phyloP scores from a whole-genome alignment of 495 filamentous ascomycete species.

The Lasiosphaeria hispida region DNA sequence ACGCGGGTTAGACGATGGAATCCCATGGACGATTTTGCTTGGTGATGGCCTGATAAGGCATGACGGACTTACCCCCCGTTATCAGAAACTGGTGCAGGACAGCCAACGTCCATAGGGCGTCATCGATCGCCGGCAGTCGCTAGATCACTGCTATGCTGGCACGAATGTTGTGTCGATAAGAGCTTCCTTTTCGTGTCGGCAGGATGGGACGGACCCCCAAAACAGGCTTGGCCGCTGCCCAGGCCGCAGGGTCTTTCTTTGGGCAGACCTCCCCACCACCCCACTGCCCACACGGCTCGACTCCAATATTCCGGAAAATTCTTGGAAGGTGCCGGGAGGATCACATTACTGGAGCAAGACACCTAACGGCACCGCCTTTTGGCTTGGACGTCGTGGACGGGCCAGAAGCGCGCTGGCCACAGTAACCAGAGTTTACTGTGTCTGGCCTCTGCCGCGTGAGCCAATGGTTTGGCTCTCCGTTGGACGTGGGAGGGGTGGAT shows the following conservation, averaged over 20 bases:
- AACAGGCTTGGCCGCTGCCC: constrained; percentile 3
- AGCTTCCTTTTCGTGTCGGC: not conserved
- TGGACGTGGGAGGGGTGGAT: not conserved
- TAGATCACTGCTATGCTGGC: not conserved
- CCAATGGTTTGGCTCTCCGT: not conserved
- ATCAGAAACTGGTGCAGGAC: constrained; percentile 1
- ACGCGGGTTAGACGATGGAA: too few relatives aligned
- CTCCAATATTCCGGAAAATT: not conserved
- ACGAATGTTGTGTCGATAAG: constrained; percentile 3
- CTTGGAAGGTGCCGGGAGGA: not conserved
- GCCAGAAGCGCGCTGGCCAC: too few relatives aligned
- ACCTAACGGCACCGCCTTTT: not conserved
- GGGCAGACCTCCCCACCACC: not conserved
- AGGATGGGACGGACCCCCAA: not conserved
- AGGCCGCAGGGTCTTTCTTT: constrained; percentile 8
- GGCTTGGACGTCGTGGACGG: not conserved
- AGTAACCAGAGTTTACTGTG: too few relatives aligned
- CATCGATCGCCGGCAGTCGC: constrained; percentile 9
- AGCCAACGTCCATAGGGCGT: not conserved
- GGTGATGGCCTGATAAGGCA: constrained; percentile 13
- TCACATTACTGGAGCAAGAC: not conserved
- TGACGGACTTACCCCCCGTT: not conserved
- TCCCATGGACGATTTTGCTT: too few relatives aligned
- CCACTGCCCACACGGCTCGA: constrained; percentile 9
- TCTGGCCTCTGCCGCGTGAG: too few relatives aligned